Evolutionary conservation across 2,329 filamentous ascomycete species (phyloP), one percentile per base, ranked within the genome.

Genomic region (Paramyrothecium roridum): DNA sequence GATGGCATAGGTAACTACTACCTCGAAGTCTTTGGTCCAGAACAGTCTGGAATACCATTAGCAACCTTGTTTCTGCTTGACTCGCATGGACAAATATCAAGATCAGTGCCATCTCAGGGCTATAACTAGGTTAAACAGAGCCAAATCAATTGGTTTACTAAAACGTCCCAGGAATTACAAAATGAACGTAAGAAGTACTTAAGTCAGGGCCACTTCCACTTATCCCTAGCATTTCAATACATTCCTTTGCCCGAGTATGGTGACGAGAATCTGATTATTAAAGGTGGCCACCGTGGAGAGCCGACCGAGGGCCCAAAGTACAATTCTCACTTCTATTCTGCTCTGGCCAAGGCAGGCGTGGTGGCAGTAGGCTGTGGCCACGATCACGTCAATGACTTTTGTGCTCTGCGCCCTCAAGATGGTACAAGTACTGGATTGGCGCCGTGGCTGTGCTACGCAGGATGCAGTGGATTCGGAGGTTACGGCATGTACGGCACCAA

Each of bases 341-440:
- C 65, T 54, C 59, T 70, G 50, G 62, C 57, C 22, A 57, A 62
- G 59, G 66, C 57, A 58, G 65, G 61, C 17, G 52, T 69, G 53
- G 48, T 56, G 40, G 67, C 66, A 56, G 30, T 70, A 51, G 65
- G 67, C 46, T 69, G 64, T 53, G 66, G 65, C n/a, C 66, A 70
- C 55, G 67, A 70, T 55, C 65, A 69, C 49, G 65, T 66, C 21
- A 69, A 70, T 55, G 67, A 70, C 53, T 70, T 69, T 59, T 69
- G 66, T 52, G 68, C 57, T 63, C 56, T 65, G 52, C 59, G 67
- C 54, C 66, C 60, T 62, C 64, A 60, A 62, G 23, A 30, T 30
- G 10, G 26, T 10, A 63, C 55, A 52, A 53, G 57, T 57, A 61
- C 55, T 58, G 60, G 63, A 48, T 50, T 47, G 55, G 60, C 65